phyloP scores from a whole-genome alignment of 2,329 filamentous ascomycete species.

The Alternaria sp. region DNA sequence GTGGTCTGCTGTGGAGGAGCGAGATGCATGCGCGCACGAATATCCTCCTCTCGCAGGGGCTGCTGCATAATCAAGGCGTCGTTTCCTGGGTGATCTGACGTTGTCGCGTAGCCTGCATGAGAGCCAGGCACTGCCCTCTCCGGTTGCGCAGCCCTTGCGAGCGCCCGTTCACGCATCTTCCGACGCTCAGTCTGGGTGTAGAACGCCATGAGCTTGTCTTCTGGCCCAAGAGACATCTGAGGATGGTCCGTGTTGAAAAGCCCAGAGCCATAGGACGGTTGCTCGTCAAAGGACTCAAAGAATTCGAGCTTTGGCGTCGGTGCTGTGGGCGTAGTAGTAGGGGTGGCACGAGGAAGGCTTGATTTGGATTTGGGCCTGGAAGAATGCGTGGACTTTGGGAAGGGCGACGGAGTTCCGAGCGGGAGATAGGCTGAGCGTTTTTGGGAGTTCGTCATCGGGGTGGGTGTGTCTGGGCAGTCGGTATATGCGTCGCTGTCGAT shows the following conservation, averaged over 20 bases:
- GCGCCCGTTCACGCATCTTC: background rate
- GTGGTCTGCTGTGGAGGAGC: background rate
- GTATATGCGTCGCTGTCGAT: background rate
- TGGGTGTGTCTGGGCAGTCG: slow-evolving; percentile 28
- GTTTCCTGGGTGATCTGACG: background rate
- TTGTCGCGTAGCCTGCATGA: background rate
- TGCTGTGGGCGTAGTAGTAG: background rate
- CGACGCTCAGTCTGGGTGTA: background rate
- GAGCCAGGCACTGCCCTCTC: background rate
- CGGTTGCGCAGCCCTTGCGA: background rate
- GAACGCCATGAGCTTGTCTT: background rate
- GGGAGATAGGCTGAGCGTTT: slow-evolving; percentile 20
- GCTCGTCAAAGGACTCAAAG: background rate
- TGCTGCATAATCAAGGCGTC: background rate
- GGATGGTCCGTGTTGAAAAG: background rate
- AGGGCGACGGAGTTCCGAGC: slow-evolving; percentile 3
- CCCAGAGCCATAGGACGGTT: background rate
- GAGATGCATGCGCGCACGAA: background rate
- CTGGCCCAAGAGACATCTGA: background rate
- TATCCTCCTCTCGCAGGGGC: background rate
- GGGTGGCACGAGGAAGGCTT: background rate
- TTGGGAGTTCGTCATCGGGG: slow-evolving; percentile 25
- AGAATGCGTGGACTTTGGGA: background rate
- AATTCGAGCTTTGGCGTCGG: background rate
- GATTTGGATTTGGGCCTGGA: background rate